Base-by-base conservation (phyloP, 805 yeast genomes). In the Myxozyma monticola region DNA sequence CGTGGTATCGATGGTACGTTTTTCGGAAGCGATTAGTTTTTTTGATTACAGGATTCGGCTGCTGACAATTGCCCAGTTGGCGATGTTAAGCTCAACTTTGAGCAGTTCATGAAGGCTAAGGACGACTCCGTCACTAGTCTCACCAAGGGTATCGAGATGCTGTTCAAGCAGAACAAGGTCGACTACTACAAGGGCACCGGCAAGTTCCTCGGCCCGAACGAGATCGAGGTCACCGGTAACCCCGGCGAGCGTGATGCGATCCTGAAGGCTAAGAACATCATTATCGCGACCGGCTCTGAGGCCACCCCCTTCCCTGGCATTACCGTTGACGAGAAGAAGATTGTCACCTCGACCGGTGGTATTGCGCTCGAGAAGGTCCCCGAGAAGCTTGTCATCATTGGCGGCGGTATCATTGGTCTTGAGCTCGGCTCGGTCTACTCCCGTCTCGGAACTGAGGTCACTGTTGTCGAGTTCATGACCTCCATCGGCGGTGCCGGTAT, bases 361-460 rank as follows among this genome's bases (percentile, higher is more conserved):
- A 74, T 93, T 50, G 71, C 85, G 21, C 78, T 93, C 64, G 79
- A 80, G 70, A 96, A 90, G 76, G 78, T 93, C 52, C 99, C 99
- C 68, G 89, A 93, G 78, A 83, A 78, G 69, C 66, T 93, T 67
- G 85, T 91, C 61, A 83, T 93, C 73, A 91, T 93, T 65, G 99
- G 99, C 70, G 99, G 96, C 74, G 99, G 99, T 78, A 91, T 93
- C 75, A 93, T 93, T 69, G 99, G 99, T 67, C 81, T 93, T 62
- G 99, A 93, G 77, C 93, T 93, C 96, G 99, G 96, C 58, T 90
- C 98, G 22, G 99, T 93, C 41, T 93, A 95, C 84, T 75, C 90
- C 51, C 83, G 99, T 74, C 76, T 93, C 65, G 99, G 99, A 38
- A 76, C 96, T 37, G 89, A 93, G 75, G 99, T 93, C 59, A 91